Percentiles rank a stretch among this genome's conserved stretches.
Conservation (phyloP, 1,139 yeast genomes). For the Geotrichum reessii region DNA sequence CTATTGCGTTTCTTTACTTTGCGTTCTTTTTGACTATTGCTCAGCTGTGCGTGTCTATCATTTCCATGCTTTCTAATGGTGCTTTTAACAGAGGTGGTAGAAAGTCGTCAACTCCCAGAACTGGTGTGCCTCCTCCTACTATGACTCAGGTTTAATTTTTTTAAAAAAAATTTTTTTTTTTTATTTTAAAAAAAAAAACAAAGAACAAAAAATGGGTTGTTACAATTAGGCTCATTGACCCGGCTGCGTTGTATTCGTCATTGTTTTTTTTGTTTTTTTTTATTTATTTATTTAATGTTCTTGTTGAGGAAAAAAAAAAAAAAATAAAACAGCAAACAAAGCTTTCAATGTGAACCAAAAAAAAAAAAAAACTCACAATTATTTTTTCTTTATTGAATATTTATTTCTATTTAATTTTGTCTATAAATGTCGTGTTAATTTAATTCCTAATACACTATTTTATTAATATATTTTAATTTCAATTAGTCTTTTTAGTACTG, state of each 20-base stretch:
- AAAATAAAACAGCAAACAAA: not conserved
- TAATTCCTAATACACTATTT: not conserved
- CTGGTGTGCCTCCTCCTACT: slow-evolving; percentile 86
- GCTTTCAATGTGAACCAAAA: not conserved
- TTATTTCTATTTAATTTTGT: not conserved
- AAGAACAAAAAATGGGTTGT: no score
- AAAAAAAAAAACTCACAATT: not conserved
- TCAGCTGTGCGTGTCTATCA: slow-evolving; percentile 56
- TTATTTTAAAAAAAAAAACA: no score
- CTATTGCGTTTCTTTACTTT: slow-evolving; percentile 85
- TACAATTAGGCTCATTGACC: no score
- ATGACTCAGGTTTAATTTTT: slow-evolving; percentile 10
- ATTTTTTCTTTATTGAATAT: not conserved
- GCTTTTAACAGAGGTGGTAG: slow-evolving; percentile 47
- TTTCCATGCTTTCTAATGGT: slow-evolving; percentile 62
- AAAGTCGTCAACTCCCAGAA: slow-evolving; percentile 51
- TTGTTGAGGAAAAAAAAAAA: not conserved
- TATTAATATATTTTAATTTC: no score
- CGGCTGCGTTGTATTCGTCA: no score
- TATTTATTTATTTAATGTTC: no score
- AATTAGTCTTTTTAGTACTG: no score
- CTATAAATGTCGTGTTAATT: not conserved
- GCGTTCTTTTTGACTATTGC: slow-evolving; percentile 70
- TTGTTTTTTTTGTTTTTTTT: no score
- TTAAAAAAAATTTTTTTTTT: no score